Base-by-base conservation (phyloP, 2,329 filamentous ascomycete species). In the Aspergillus carbonarius region DNA sequence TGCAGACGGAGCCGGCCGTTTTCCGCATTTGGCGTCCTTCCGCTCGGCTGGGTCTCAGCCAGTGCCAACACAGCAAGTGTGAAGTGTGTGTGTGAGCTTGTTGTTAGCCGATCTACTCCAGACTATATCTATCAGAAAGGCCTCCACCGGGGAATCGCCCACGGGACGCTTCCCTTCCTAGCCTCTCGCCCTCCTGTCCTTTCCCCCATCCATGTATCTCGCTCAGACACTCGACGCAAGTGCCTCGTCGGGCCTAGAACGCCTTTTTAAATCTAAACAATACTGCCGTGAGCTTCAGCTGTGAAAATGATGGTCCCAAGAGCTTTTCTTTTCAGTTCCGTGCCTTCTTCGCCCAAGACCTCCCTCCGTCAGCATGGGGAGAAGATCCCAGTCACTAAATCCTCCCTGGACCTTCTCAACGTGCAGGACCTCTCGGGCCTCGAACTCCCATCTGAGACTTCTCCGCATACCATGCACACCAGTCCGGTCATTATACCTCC, bases 221-320 rank as follows among this genome's bases (percentile, higher is more conserved):
- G 72, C 60, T 50, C 73, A 76, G 66, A 68, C 59, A 6, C 71
- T 76, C 63, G 73, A 76, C 57, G 73, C 75, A 63, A 76, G 72
- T 69, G 73, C 74, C 70, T 76, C 72, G 25, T 69, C 73, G 54
- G 74, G 74, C 69, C 59, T 63, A 63, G 58, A 56, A 58, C 60
- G 57, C 56, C 63, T 62, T 60, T 42, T 42, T 49, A 58, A 37
- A 52, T 42, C 40, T 49, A 59, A 37, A 52, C 60, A 61, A 54
- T 57, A 34, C 23, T 54, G 5, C 57, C 55, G 53, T 63, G 61
- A 55, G 56, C 25, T 34, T 44, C 60, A 60, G 25, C 35, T 58
- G 60, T 66, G 61, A 72, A 69, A 54, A 78, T 77, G 74, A 78
- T 78, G 74, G 74, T 77, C 50, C 75, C 75, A 39, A 69, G 74